Percentiles rank a stretch among this genome's conserved stretches.
Conservation (phyloP, 148 eudicot species). For the Gaultheria prostrata region DNA sequence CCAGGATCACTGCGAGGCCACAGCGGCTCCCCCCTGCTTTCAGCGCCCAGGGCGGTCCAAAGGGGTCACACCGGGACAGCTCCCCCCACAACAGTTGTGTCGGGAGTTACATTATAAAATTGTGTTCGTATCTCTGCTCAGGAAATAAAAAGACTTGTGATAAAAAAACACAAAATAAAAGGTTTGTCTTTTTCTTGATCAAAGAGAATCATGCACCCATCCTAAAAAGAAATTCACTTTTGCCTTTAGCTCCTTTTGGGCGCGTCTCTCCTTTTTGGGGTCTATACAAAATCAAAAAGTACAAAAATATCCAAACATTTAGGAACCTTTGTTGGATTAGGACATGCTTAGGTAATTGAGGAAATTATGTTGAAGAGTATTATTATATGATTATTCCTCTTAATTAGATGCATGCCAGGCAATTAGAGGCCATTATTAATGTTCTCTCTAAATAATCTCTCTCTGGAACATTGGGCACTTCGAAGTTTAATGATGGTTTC, state of each 20-base stretch:
- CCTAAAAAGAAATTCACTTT: constrained; percentile 1
- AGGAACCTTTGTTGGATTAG: neutral
- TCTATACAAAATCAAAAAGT: neutral
- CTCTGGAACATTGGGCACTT: neutral
- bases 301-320: neutral
- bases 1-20: no score
- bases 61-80: no score
- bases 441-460: neutral
- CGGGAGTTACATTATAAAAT: neutral
- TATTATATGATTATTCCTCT: neutral
- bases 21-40: no score
- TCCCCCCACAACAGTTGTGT: neutral
- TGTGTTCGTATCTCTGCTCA: neutral
- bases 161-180: neutral
- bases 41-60: no score
- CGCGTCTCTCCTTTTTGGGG: neutral
- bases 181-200: neutral
- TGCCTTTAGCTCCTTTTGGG: neutral
- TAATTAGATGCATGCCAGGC: neutral
- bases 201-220: neutral
- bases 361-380: neutral
- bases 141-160: neutral
- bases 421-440: neutral
- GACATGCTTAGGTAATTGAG: neutral
- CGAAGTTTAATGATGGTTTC: constrained; percentile 2